phyloP scores from a whole-genome alignment of 2,329 filamentous ascomycete species.

The Botrytis squamosa region DNA sequence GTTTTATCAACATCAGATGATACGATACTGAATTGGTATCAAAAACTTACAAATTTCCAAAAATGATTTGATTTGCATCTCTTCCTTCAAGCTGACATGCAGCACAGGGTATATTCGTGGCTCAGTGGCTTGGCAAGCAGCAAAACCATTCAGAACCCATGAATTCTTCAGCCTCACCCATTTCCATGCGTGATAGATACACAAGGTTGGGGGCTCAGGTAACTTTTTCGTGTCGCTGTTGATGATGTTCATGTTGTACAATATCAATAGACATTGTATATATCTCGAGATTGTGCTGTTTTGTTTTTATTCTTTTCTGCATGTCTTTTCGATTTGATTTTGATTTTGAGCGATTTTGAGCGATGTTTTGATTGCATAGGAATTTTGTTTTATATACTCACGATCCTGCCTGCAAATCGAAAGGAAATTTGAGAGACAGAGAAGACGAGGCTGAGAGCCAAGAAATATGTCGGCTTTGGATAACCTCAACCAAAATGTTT shows the following conservation, averaged over 20 bases:
- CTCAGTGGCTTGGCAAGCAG: slow-evolving; percentile 4
- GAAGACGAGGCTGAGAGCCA: neutral
- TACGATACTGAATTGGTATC: neutral
- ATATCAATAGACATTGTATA: neutral
- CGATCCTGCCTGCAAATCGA: neutral
- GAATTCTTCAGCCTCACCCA: neutral
- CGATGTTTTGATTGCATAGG: neutral
- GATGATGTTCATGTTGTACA: neutral
- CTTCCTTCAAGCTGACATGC: neutral
- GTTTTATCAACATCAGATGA: neutral
- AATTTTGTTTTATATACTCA: neutral
- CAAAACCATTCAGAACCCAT: neutral
- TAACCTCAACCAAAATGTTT: slow-evolving; percentile 35
- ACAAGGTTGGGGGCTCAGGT: neutral
- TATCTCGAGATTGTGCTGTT: neutral
- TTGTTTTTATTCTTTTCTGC: neutral
- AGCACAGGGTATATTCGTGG: neutral
- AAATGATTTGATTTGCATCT: neutral
- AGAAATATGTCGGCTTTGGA: slow-evolving; percentile 25
- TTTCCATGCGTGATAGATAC: neutral
- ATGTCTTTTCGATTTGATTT: neutral
- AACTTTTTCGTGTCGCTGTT: neutral
- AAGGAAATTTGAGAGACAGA: neutral
- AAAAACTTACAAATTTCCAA: neutral
- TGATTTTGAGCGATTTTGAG: neutral